These are phyloP conservation scores for Phialophora verrucosa DNA, from an alignment of 2,329 filamentous ascomycete species.

Conservation along the genomic window DNA sequence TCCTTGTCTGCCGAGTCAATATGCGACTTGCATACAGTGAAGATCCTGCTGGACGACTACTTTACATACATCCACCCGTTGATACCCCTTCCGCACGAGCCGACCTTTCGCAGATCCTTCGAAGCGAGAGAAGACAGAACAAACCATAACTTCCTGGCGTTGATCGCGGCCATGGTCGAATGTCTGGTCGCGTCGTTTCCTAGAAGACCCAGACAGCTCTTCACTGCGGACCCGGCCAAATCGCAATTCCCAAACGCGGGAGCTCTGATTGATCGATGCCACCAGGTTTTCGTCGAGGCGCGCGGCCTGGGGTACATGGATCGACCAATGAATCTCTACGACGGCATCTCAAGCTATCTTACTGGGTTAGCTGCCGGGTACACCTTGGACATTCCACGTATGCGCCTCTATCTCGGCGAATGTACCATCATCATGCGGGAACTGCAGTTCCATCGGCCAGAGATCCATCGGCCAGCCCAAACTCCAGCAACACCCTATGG, in stretches of 20 bases:
- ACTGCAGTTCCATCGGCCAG: constrained; percentile 46
- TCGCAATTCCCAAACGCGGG: constrained; percentile 51
- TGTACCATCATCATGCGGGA: constrained; percentile 51
- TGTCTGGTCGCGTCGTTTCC: constrained; percentile 53
- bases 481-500: constrained; percentile 38
- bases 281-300: constrained; percentile 52
- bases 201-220: constrained; percentile 49
- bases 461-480: constrained; percentile 31
- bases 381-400: constrained; percentile 47
- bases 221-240: constrained; percentile 48
- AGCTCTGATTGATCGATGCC: constrained; percentile 51
- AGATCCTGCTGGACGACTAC: constrained; percentile 53
- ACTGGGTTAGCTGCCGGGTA: constrained; percentile 50
- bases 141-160: constrained; percentile 51
- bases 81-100: constrained; percentile 54
- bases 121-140: constrained; percentile 50
- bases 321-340: constrained; percentile 50
- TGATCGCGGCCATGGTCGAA: constrained; percentile 55
- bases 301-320: constrained; percentile 53
- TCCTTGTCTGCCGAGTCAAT: constrained; percentile 58
- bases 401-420: constrained; percentile 52
- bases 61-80: constrained; percentile 57
- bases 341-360: constrained; percentile 54
- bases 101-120: constrained; percentile 52
- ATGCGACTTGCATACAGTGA: constrained; percentile 49